Conservation (phyloP, 2,329 filamentous ascomycete species). For the Fusarium longipes region DNA sequence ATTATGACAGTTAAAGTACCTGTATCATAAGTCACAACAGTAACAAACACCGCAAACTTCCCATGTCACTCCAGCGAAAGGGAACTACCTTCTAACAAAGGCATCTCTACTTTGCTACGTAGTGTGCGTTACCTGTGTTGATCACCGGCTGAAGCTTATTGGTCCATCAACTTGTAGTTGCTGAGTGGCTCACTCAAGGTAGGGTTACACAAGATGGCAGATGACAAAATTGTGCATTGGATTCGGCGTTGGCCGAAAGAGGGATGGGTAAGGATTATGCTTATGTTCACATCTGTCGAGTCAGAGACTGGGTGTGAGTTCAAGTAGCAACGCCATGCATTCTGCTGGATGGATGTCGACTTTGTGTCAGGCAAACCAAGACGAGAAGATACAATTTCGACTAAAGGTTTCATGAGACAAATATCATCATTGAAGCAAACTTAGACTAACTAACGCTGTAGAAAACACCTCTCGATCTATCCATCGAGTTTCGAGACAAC, state of each 20-base stretch:
- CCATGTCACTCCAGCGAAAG: not conserved
- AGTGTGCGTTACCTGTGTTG: not conserved
- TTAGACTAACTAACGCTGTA: not conserved
- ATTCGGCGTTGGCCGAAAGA: not conserved
- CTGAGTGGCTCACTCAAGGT: not conserved
- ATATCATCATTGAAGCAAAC: not conserved
- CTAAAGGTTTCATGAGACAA: not conserved
- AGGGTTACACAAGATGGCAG: not conserved
- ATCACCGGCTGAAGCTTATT: not conserved
- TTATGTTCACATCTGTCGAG: not conserved
- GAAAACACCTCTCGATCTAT: not conserved
- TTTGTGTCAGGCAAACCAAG: not conserved
- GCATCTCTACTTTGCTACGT: not conserved
- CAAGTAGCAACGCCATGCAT: not conserved
- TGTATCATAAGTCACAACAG: too few relatives aligned
- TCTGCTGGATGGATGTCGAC: not conserved
- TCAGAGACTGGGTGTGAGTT: not conserved
- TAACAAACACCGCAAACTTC: not conserved
- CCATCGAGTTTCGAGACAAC: slow-evolving; percentile 16
- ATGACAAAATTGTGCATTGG: not conserved
- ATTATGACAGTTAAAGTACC: too few relatives aligned
- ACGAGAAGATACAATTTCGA: too few relatives aligned
- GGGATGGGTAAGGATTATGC: not conserved
- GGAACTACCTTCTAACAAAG: not conserved
- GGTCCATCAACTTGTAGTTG: not conserved